These are phyloP conservation scores for Yamadazyma blattariae DNA, from an alignment of 1,139 yeast genomes.

Conservation along the genomic window DNA sequence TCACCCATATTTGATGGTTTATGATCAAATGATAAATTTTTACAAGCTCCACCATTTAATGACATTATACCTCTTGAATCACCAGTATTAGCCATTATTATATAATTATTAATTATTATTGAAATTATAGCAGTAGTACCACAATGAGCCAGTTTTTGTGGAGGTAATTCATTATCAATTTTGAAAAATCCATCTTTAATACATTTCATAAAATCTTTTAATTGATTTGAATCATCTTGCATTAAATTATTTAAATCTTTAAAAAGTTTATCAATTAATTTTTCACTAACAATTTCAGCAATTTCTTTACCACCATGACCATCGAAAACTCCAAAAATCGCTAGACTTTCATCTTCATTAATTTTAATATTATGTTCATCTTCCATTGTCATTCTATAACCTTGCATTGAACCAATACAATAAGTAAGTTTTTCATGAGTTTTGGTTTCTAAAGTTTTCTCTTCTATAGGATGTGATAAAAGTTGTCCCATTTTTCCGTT, in stretches of 20 bases:
- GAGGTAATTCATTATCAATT: constrained; percentile 55
- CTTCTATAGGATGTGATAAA: constrained; percentile 73
- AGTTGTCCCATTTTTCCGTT: constrained; percentile 62
- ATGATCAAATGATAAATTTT: constrained; percentile 70
- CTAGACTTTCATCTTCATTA: constrained; percentile 43
- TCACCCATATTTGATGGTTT: constrained; percentile 79
- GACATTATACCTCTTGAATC: constrained; percentile 70
- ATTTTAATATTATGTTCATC: constrained; percentile 62
- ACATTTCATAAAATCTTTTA: constrained; percentile 22
- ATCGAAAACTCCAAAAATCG: constrained; percentile 72
- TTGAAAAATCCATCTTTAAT: constrained; percentile 55
- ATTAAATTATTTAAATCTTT: constrained; percentile 20
- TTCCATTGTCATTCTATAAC: constrained; percentile 73
- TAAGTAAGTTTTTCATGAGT: constrained; percentile 48
- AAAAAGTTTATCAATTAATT: constrained; percentile 35
- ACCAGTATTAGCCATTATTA: constrained; percentile 67
- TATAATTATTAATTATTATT: constrained; percentile 48
- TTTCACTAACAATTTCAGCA: constrained; percentile 52
- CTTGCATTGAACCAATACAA: constrained; percentile 76
- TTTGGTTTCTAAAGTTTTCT: constrained; percentile 52
- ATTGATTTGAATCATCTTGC: constrained; percentile 6
- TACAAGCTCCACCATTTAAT: constrained; percentile 46
- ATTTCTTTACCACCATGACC: constrained; percentile 76
- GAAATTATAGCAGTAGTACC: constrained; percentile 71
- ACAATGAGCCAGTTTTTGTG: constrained; percentile 45